Conservation (phyloP, 306 rosid species). For the Abrus precatorius region DNA sequence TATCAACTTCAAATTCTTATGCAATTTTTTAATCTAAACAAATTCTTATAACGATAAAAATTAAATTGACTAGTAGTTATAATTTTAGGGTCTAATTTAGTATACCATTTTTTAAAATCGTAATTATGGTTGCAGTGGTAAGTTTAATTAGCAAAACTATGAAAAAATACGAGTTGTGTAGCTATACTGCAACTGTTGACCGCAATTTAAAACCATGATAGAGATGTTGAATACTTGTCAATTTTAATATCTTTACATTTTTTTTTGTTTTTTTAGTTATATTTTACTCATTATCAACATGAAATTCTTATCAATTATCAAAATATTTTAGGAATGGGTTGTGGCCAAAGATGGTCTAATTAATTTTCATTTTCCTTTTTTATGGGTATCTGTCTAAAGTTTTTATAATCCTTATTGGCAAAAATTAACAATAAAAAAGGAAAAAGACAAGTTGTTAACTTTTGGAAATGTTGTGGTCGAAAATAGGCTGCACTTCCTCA, state of each 20-base stretch:
- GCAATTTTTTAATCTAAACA: neutral
- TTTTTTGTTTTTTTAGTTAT: neutral
- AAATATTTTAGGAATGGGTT: conserved; percentile 5
- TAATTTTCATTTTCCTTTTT: neutral
- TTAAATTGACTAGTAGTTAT: too few species aligned
- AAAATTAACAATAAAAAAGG: neutral
- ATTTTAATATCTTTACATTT: too few species aligned
- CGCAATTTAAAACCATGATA: neutral
- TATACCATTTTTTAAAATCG: too few species aligned
- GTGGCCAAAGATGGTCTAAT: neutral
- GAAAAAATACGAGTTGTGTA: too few species aligned
- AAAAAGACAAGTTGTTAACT: conserved; percentile 15
- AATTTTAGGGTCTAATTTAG: too few species aligned
- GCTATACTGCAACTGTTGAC: neutral
- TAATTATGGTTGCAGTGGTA: neutral
- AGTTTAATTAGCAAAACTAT: neutral
- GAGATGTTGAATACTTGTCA: neutral
- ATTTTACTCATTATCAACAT: neutral
- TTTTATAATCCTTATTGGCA: neutral
- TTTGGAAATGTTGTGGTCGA: conserved; percentile 10
- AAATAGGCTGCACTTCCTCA: conserved; percentile 96
- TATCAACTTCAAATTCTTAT: neutral
- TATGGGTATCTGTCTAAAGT: neutral
- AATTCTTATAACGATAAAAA: too few species aligned
- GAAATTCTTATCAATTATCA: neutral